These are phyloP conservation scores for Salvia rosmarinus DNA, from an alignment of 257 asterid species.

Conservation along the genomic window DNA sequence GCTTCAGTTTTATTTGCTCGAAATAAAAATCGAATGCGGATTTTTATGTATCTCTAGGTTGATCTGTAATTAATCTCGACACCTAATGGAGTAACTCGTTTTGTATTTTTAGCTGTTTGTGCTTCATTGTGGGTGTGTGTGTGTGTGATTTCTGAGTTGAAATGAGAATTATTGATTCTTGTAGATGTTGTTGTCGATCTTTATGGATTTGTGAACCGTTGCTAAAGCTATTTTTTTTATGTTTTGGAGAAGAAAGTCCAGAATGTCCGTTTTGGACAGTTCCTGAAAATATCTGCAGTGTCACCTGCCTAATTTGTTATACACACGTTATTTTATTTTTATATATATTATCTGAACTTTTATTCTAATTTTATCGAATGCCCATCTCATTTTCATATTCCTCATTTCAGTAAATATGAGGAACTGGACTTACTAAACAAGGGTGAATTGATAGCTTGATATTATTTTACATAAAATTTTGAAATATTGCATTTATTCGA, in stretches of 20 bases:
- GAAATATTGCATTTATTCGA: too few species aligned
- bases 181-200: not conserved
- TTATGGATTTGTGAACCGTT: not conserved
- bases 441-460: too few species aligned
- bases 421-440: too few species aligned
- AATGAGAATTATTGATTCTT: not conserved
- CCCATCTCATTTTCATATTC: too few species aligned
- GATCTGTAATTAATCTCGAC: constrained; percentile 20
- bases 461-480: too few species aligned
- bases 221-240: too few species aligned
- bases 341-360: not conserved
- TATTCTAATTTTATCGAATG: not conserved
- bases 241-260: too few species aligned
- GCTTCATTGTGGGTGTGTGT: not conserved
- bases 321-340: not conserved
- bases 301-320: not conserved
- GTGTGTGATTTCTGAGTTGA: constrained; percentile 1
- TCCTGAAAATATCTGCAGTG: constrained; percentile 5
- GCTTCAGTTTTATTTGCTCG: constrained; percentile 24
- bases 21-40: constrained; percentile 33
- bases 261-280: not conserved
- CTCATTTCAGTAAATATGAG: too few species aligned
- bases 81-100: constrained; percentile 13
- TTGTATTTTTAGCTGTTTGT: constrained; percentile 19
- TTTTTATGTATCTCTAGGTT: constrained; percentile 25